These are phyloP conservation scores for Pyrenochaeta sp. DNA, from an alignment of 2,329 filamentous ascomycete genomes.

Conservation along the genomic window DNA sequence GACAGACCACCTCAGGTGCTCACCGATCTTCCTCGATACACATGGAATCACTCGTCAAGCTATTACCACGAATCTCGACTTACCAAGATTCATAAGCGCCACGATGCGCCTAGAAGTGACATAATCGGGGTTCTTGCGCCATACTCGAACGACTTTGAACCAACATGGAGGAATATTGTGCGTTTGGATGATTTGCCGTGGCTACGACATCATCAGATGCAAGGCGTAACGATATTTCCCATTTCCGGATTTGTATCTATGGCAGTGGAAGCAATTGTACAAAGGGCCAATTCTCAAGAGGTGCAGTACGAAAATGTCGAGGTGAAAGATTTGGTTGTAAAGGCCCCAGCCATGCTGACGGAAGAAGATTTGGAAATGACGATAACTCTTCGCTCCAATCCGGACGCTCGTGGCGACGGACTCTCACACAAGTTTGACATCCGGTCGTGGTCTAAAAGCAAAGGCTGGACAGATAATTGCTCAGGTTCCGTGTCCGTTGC, in stretches of 20 bases:
- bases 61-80: constrained; percentile 27
- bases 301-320: constrained; percentile 22
- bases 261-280: constrained; percentile 39
- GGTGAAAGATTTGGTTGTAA: constrained; percentile 24
- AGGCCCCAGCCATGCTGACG: constrained; percentile 32
- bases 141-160: constrained; percentile 30
- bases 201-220: constrained; percentile 57
- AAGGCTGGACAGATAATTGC: constrained; percentile 67
- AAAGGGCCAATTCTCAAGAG: constrained; percentile 19
- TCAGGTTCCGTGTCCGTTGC: constrained; percentile 50
- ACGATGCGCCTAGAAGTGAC: constrained; percentile 32
- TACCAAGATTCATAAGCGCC: constrained; percentile 12
- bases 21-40: constrained; percentile 37
- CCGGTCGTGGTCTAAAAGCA: constrained; percentile 59
- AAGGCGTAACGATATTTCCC: constrained; percentile 37
- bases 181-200: constrained; percentile 53
- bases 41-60: constrained; percentile 38
- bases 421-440: constrained; percentile 55
- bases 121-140: constrained; percentile 21
- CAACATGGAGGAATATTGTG: constrained; percentile 57
- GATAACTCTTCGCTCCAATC: constrained; percentile 27
- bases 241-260: constrained; percentile 42
- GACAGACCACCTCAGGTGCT: constrained; percentile 27
- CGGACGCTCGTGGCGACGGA: not conserved
- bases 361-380: constrained; percentile 42